Evolutionary conservation across 2,329 filamentous ascomycete genomes (phyloP).

Genomic region (Pleoardoris graminearum): DNA sequence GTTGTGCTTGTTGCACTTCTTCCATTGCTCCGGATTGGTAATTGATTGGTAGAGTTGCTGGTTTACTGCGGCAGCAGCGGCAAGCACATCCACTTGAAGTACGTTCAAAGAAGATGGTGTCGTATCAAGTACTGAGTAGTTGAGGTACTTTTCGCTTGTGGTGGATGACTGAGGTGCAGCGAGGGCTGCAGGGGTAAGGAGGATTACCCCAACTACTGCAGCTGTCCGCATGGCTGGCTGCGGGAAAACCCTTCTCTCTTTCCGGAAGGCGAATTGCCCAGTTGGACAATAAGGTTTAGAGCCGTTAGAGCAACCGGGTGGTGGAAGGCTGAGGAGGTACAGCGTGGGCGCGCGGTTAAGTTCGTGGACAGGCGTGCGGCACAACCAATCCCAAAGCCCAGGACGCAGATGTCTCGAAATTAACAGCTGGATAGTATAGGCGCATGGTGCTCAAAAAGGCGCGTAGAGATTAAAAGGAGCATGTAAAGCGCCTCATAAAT

Average conservation of each 20-base stretch:
- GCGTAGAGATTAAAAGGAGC: constrained; percentile 8
- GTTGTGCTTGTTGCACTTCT: constrained; percentile 26
- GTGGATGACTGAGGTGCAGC: constrained; percentile 5
- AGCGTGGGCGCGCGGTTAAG: constrained; percentile 6
- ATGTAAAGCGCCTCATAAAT: constrained; percentile 6
- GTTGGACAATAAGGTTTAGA: constrained; percentile 3
- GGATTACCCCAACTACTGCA: constrained; percentile 19
- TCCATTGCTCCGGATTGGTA: not conserved
- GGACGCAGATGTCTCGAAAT: constrained; percentile 3
- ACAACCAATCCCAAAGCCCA: constrained; percentile 6
- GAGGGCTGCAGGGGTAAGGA: constrained; percentile 19
- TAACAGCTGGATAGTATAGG: constrained; percentile 11
- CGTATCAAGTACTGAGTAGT: constrained; percentile 1
- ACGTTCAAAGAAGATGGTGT: constrained; percentile 16
- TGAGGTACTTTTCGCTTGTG: not conserved
- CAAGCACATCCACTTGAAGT: constrained; percentile 13
- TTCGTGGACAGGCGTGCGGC: not conserved
- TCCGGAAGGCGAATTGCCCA: constrained; percentile 10
- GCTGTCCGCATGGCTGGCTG: constrained; percentile 23
- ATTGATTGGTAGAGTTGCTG: not conserved
- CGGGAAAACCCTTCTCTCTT: constrained; percentile 1
- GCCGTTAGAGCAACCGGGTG: not conserved
- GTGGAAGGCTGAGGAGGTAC: not conserved
- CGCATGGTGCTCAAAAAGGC: not conserved
- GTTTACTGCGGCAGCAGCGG: not conserved